Conservation (phyloP, 805 yeast species). For the Saccharomyces kudriavzevii region DNA sequence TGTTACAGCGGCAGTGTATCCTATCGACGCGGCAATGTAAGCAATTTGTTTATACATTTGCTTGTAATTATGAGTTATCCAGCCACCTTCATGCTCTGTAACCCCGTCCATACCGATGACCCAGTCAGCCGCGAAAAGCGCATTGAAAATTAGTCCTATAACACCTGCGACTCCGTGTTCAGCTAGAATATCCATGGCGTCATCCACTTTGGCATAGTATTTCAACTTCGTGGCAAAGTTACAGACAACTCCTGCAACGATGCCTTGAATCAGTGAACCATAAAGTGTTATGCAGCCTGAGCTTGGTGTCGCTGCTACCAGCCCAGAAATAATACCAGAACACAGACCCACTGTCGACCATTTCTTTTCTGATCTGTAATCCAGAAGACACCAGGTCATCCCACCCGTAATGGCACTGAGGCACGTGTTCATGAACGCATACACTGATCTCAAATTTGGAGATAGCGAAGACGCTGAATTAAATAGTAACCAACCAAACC, state of each 20-base stretch:
- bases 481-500: conserved; percentile 96
- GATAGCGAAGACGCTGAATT: conserved; percentile 82
- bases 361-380: conserved; percentile 73
- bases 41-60: conserved; percentile 84
- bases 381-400: conserved; percentile 79
- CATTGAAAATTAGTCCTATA: conserved; percentile 77
- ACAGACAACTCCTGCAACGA: conserved; percentile 70
- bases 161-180: conserved; percentile 96
- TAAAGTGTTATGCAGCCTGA: conserved; percentile 83
- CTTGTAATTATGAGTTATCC: conserved; percentile 80
- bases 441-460: conserved; percentile 72
- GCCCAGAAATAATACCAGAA: conserved; percentile 87
- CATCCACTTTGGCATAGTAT: conserved; percentile 70
- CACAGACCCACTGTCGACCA: conserved; percentile 91
- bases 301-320: conserved; percentile 97
- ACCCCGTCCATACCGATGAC: conserved; percentile 86
- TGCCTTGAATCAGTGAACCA: conserved; percentile 79
- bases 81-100: conserved; percentile 79
- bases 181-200: conserved; percentile 84
- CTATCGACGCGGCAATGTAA: conserved; percentile 61
- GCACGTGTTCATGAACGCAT: conserved; percentile 84
- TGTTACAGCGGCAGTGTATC: conserved; percentile 67
- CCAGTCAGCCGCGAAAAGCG: conserved; percentile 73
- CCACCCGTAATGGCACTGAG: conserved; percentile 83
- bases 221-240: conserved; percentile 82